These are phyloP conservation scores for Paxillus ammoniavirescens DNA, from an alignment of 768 basidiomycete genomes.

Conservation along the genomic window DNA sequence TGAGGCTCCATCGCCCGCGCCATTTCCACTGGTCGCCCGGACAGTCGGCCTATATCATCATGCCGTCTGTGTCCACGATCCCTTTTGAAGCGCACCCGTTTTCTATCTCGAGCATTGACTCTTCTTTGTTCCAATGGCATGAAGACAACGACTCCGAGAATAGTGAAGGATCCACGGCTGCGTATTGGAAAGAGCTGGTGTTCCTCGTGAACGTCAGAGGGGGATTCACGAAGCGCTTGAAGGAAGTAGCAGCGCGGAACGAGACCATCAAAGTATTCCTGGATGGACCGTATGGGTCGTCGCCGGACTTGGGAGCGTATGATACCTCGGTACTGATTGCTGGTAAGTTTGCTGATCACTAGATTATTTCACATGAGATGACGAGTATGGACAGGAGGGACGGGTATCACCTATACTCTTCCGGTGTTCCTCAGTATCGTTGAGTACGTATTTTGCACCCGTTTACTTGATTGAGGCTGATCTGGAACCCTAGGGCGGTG, in stretches of 20 bases:
- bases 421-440: slow-evolving; percentile 44
- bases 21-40: slow-evolving; percentile 54
- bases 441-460: slow-evolving; percentile 29
- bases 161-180: background rate
- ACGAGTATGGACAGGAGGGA: slow-evolving; percentile 38
- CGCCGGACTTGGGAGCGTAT: slow-evolving; percentile 40
- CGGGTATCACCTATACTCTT: slow-evolving; percentile 48
- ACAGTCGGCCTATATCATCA: slow-evolving; percentile 50
- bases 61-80: slow-evolving; percentile 44
- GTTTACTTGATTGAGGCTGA: background rate
- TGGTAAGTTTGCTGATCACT: slow-evolving; percentile 31
- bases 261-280: slow-evolving; percentile 45
- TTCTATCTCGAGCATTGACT: slow-evolving; percentile 51
- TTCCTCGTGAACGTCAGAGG: slow-evolving; percentile 59
- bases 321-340: slow-evolving; percentile 50
- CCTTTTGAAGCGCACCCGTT: slow-evolving; percentile 62
- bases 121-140: slow-evolving; percentile 10
- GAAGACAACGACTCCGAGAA: background rate
- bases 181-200: slow-evolving; percentile 40
- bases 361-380: background rate
- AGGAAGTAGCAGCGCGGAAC: slow-evolving; percentile 30
- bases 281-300: slow-evolving; percentile 58
- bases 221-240: slow-evolving; percentile 58
- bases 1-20: slow-evolving; percentile 43
- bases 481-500: slow-evolving; percentile 16